These are phyloP conservation scores for Blastobotrys apis DNA, from an alignment of 1,139 yeast genomes.

Conservation along the genomic window DNA sequence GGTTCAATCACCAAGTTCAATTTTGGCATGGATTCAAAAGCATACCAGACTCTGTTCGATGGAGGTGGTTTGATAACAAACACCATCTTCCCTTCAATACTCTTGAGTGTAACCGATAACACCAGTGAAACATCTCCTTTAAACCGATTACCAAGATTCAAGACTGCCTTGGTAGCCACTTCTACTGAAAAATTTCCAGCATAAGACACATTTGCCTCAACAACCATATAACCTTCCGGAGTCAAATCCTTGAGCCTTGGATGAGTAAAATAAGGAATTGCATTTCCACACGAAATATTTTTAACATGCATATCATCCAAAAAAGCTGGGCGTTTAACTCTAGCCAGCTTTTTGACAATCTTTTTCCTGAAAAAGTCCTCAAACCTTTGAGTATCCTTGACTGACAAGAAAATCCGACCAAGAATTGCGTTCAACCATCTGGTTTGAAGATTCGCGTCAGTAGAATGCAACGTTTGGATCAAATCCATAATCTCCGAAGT, in stretches of 20 bases:
- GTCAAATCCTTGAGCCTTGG: conserved; percentile 66
- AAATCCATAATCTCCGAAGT: conserved; percentile 68
- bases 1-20: conserved; percentile 79
- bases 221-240: conserved; percentile 75
- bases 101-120: conserved; percentile 63
- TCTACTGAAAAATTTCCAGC: conserved; percentile 70
- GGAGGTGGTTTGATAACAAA: conserved; percentile 83
- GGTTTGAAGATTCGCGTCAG: conserved; percentile 77
- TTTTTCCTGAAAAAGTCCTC: conserved; percentile 53
- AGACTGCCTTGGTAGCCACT: conserved; percentile 70
- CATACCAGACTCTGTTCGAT: conserved; percentile 84
- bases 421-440: conserved; percentile 87
- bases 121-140: conserved; percentile 74
- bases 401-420: conserved; percentile 74
- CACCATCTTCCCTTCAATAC: conserved; percentile 68
- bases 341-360: conserved; percentile 65
- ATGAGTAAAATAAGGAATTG: conserved; percentile 75
- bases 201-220: conserved; percentile 61
- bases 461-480: conserved; percentile 71
- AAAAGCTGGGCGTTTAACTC: conserved; percentile 82
- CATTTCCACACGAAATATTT: conserved; percentile 67
- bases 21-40: conserved; percentile 75
- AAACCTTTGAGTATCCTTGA: conserved; percentile 66
- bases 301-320: conserved; percentile 75
- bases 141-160: conserved; percentile 71